These are phyloP conservation scores for Zymoseptoria brevis DNA, from an alignment of 2,329 filamentous ascomycete genomes.

Conservation along the genomic window DNA sequence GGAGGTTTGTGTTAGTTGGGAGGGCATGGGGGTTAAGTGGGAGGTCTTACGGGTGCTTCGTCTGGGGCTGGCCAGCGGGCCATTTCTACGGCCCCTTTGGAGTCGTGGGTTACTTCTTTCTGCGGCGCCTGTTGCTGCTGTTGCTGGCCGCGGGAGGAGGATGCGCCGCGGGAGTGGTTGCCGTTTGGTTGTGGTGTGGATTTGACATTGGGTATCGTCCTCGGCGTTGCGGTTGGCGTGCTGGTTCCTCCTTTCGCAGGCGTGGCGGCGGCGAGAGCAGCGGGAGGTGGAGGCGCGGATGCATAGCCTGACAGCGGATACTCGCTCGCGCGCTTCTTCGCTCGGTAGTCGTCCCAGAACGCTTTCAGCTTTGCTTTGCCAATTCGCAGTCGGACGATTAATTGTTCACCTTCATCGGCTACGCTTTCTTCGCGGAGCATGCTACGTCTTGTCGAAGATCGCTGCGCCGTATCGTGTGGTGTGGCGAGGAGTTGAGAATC, in stretches of 20 bases:
- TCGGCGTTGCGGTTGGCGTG: conserved; percentile 23
- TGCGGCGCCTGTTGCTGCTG: conserved; percentile 1
- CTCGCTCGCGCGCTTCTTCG: conserved; percentile 27
- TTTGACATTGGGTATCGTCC: conserved; percentile 17
- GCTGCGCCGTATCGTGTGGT: conserved; percentile 51
- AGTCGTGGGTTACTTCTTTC: conserved; percentile 22
- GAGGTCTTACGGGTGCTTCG: conserved; percentile 53
- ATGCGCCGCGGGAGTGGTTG: conserved; percentile 15
- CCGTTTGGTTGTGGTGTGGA: conserved; percentile 26
- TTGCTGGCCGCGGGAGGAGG: conserved; percentile 7
- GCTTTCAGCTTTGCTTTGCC: conserved; percentile 63
- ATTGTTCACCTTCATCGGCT: conserved; percentile 57
- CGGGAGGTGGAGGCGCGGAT: conserved; percentile 19
- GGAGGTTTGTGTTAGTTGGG: too few species aligned
- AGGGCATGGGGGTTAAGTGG: too few species aligned
- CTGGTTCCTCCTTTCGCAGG: conserved; percentile 14
- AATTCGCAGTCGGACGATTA: conserved; percentile 70
- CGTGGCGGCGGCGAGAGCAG: conserved; percentile 12
- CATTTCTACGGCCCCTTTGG: conserved; percentile 57
- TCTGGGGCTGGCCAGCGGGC: conserved; percentile 52
- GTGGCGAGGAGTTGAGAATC: conserved; percentile 55
- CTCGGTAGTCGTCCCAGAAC: conserved; percentile 40
- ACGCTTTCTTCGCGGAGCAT: conserved; percentile 69
- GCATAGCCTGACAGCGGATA: conserved; percentile 30
- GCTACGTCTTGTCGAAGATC: conserved; percentile 54